Evolutionary conservation across 306 rosid genomes (phyloP).

Genomic region (Corylus avellana): DNA sequence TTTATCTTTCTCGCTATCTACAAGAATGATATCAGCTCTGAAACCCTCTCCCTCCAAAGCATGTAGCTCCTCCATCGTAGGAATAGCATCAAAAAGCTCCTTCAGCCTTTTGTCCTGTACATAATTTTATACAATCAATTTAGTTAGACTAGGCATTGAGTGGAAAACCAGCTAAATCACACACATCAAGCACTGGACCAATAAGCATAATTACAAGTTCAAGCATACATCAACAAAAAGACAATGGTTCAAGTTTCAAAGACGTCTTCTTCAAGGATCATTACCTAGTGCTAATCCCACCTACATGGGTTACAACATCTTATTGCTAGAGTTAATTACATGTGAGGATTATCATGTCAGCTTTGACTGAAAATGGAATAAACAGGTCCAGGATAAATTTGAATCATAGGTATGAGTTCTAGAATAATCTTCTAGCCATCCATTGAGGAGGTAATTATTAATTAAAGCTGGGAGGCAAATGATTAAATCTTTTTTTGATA

Average conservation of each 20-base stretch:
- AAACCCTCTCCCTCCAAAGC: conserved; percentile 77
- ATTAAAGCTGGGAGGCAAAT: neutral
- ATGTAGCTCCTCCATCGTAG: conserved; percentile 85
- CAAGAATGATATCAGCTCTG: conserved; percentile 83
- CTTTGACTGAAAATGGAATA: neutral
- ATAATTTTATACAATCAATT: conserved; percentile 20
- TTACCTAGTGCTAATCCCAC: neutral
- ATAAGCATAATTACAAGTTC: neutral
- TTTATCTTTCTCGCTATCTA: conserved; percentile 86
- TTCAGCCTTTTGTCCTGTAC: conserved; percentile 84
- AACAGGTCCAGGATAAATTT: neutral
- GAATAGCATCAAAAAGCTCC: conserved; percentile 81
- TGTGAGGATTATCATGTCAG: neutral
- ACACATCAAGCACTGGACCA: conserved; percentile 13
- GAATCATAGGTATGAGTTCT: neutral
- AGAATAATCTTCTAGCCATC: neutral
- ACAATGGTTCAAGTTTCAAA: neutral
- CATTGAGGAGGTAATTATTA: neutral
- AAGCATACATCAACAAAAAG: neutral
- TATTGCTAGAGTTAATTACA: neutral
- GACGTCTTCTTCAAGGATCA: neutral
- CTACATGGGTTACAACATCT: neutral
- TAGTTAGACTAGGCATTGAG: neutral
- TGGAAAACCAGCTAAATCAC: neutral
- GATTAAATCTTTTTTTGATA: neutral